Conservation (phyloP, 306 rosid species). For the Leucaena leucocephala region DNA sequence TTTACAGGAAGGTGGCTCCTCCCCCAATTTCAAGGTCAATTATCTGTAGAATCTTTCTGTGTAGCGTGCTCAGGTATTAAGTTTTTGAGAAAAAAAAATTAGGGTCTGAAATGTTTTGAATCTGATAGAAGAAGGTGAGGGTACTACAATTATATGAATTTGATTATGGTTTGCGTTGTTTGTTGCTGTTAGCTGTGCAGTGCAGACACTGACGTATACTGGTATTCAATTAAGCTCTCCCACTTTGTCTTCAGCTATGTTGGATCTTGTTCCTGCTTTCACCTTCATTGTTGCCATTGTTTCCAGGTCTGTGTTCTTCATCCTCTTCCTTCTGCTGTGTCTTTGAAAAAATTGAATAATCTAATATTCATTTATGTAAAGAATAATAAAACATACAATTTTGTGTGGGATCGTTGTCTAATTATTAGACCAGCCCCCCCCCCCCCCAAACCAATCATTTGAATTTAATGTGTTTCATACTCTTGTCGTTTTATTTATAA, state of each 20-base stretch:
- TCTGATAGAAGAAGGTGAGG: neutral
- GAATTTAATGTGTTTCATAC: too few relatives aligned
- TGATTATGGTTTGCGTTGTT: neutral
- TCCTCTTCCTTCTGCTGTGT: neutral
- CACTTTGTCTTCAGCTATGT: conserved; percentile 45
- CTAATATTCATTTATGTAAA: neutral
- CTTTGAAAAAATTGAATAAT: neutral
- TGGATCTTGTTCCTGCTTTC: conserved; percentile 30
- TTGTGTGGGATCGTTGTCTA: neutral
- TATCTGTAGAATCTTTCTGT: conserved; percentile 35
- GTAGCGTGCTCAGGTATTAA: conserved; percentile 38
- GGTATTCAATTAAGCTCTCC: conserved; percentile 59
- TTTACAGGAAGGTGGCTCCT: conserved; percentile 39
- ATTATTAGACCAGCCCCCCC: neutral
- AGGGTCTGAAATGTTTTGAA: neutral
- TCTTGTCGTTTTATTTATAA: too few relatives aligned
- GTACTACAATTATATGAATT: neutral
- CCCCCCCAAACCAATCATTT: too few relatives aligned
- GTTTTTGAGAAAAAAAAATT: neutral
- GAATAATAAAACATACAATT: neutral
- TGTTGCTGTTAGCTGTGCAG: conserved; percentile 24
- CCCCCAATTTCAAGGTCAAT: conserved; percentile 36
- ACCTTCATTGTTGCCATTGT: neutral
- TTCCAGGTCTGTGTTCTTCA: neutral
- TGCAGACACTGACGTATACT: conserved; percentile 35